Conservation (phyloP, 129 eudicot genomes). For the Flaveria ramosissima region DNA sequence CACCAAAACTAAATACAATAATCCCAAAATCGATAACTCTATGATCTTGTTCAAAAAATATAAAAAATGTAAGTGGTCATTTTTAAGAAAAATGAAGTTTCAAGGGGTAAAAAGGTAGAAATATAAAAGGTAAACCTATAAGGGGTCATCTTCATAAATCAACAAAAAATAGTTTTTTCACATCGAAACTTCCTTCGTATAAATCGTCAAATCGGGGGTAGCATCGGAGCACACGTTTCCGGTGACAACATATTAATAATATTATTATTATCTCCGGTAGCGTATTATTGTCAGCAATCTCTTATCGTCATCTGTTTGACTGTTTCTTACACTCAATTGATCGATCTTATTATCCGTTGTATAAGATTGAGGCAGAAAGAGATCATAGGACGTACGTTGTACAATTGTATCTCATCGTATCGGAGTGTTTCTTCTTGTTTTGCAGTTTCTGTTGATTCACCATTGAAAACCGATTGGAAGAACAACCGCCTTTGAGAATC, state of each 20-base stretch:
- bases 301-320: neutral
- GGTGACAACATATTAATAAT: conserved; percentile 4
- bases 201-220: neutral
- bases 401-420: conserved; percentile 1
- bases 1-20: too few species aligned
- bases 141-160: neutral
- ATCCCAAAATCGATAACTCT: too few species aligned
- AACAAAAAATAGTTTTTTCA: neutral
- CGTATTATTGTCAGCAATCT: neutral
- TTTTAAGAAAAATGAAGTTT: neutral
- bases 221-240: conserved; percentile 31
- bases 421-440: neutral
- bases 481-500: neutral
- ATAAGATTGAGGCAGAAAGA: neutral
- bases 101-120: neutral
- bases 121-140: neutral
- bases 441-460: neutral
- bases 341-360: neutral
- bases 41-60: neutral
- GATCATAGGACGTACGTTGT: conserved; percentile 6
- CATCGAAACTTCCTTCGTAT: neutral
- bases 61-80: neutral
- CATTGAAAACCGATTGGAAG: conserved; percentile 10
- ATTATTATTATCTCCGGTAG: conserved; percentile 9
- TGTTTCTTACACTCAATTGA: neutral